Conservation (phyloP, 768 basidiomycete genomes). For the Coprinopsis sp. region DNA sequence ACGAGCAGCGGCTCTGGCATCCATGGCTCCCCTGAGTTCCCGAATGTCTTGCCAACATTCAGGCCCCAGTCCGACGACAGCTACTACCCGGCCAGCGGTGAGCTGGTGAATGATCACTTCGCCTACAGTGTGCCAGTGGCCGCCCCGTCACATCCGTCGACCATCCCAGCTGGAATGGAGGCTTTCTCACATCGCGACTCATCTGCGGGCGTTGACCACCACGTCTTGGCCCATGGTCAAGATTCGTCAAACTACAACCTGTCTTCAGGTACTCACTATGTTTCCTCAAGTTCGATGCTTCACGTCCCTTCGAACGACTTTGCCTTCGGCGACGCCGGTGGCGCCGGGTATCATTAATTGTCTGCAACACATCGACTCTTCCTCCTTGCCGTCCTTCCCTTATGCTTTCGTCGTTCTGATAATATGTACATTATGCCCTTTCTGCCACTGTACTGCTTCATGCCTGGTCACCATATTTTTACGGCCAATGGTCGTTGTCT, state of each 20-base stretch:
- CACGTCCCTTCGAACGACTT: slow-evolving; percentile 33
- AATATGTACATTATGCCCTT: too few species aligned
- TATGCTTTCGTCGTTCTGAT: too few species aligned
- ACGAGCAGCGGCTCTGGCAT: slow-evolving; percentile 41
- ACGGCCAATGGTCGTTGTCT: too few species aligned
- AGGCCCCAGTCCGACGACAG: slow-evolving; percentile 36
- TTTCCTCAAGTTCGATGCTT: slow-evolving; percentile 20
- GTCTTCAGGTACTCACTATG: slow-evolving; percentile 15
- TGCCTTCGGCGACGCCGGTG: slow-evolving; percentile 42
- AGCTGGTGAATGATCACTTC: slow-evolving; percentile 53
- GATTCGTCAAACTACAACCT: slow-evolving; percentile 1
- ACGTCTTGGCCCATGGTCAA: not conserved
- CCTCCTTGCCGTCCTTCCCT: not conserved
- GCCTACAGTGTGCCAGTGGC: slow-evolving; percentile 38
- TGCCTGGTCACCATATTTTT: too few species aligned
- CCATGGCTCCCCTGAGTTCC: slow-evolving; percentile 40
- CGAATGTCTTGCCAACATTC: slow-evolving; percentile 25
- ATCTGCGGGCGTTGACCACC: slow-evolving; percentile 2
- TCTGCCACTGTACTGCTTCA: too few species aligned
- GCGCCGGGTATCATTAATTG: slow-evolving; percentile 30
- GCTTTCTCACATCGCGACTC: slow-evolving; percentile 24
- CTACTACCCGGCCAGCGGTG: slow-evolving; percentile 37
- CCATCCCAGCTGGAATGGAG: slow-evolving; percentile 21
- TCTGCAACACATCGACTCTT: not conserved
- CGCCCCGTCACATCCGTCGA: slow-evolving; percentile 21